These are phyloP conservation scores for Cercospora brassicicola DNA, from an alignment of 2,329 filamentous ascomycete genomes.

Conservation along the genomic window DNA sequence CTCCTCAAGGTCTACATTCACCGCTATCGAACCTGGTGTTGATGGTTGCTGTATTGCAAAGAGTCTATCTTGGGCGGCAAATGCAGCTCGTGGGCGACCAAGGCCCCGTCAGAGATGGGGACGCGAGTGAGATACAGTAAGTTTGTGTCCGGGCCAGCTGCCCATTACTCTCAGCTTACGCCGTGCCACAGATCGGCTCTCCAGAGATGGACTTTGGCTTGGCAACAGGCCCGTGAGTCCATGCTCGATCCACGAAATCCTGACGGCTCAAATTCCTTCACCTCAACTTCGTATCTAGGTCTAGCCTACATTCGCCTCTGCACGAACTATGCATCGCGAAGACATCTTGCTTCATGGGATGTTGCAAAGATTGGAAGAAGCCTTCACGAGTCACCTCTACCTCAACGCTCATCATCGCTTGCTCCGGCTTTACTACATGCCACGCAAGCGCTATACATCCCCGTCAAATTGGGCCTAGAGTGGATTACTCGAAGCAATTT, in stretches of 20 bases:
- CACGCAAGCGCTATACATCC: slow-evolving; percentile 9
- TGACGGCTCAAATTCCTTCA: slow-evolving; percentile 7
- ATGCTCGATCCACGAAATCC: slow-evolving; percentile 10
- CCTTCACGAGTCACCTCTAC: neutral
- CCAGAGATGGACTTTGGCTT: neutral
- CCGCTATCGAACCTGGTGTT: slow-evolving; percentile 8
- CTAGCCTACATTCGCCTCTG: slow-evolving; percentile 2
- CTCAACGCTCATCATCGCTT: neutral
- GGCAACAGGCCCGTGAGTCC: slow-evolving; percentile 6
- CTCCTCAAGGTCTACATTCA: neutral
- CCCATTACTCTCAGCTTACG: neutral
- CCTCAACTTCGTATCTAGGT: slow-evolving; percentile 4
- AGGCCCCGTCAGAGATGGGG: neutral
- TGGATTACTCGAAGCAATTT: slow-evolving; percentile 2
- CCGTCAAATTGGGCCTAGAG: slow-evolving; percentile 8
- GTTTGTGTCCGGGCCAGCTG: neutral
- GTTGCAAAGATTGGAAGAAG: neutral
- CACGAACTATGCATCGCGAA: neutral
- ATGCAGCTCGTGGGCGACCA: slow-evolving; percentile 4
- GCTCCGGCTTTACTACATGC: slow-evolving; percentile 1
- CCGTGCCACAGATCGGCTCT: neutral
- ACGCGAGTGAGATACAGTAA: slow-evolving; percentile 13
- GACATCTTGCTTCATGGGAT: slow-evolving; percentile 6
- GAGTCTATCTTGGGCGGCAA: slow-evolving; percentile 6
- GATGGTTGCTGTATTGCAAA: slow-evolving; percentile 11